phyloP scores from a whole-genome alignment of 768 basidiomycete genomes.

The Rhizopogon rudus region DNA sequence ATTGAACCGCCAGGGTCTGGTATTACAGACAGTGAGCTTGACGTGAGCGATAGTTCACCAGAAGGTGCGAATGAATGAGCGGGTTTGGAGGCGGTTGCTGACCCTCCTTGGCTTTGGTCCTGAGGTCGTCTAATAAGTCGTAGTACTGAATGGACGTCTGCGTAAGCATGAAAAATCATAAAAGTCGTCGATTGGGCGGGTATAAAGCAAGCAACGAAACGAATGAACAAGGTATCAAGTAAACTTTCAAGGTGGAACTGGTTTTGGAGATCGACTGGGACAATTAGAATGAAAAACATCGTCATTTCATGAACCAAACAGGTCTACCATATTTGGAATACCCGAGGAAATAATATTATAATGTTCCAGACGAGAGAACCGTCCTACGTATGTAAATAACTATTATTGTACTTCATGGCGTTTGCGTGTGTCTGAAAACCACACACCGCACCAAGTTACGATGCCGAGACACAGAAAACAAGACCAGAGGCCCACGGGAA shows the following conservation, averaged over 20 bases:
- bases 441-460: neutral
- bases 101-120: constrained; percentile 28
- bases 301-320: constrained; percentile 2
- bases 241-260: neutral
- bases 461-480: neutral
- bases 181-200: constrained; percentile 10
- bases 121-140: constrained; percentile 20
- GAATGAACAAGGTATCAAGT: neutral
- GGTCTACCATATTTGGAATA: constrained; percentile 4
- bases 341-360: too few relatives aligned
- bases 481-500: neutral
- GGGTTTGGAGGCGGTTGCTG: constrained; percentile 52
- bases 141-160: constrained; percentile 14
- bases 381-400: too few relatives aligned
- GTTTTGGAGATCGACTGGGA: neutral
- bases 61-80: constrained; percentile 24
- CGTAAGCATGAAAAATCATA: constrained; percentile 5
- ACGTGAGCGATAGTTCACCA: neutral
- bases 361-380: too few relatives aligned
- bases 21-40: neutral
- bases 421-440: too few relatives aligned
- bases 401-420: too few relatives aligned
- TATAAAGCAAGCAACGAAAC: neutral
- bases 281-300: neutral
- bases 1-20: constrained; percentile 1